Base-by-base conservation (phyloP, 129 eudicot genomes). In the Tagetes erecta region DNA sequence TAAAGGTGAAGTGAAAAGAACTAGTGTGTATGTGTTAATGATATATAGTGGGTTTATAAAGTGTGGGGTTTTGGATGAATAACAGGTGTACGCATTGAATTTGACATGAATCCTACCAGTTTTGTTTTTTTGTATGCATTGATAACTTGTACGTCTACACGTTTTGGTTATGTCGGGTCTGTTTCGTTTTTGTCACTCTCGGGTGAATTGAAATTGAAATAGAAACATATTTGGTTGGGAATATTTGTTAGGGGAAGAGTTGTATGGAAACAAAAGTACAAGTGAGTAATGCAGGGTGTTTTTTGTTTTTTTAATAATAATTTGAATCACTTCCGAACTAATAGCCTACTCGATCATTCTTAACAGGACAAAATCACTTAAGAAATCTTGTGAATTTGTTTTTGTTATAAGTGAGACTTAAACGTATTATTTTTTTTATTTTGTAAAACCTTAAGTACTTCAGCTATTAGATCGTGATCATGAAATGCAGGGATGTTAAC, bases 1-100 rank as follows among this genome's bases (percentile, higher is more conserved):
- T 44, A 5, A 57, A 57, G 14, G 8, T 74, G 52, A 3, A 55
- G 6, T 10, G 8, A 45, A 67, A 42, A 9, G 4, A 10, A 56
- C 39, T 44, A n/a, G 60, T 36, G 3, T 40, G 44, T 40, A 10
- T 45, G 41, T 8, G 78, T 53, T 45, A 58, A 27, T 69, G 69
- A 69, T 69, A 77, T 77, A 76, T 76, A 77, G 47, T 36, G 27
- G 33, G 20, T 36, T 76, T 49, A 46, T 62, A 35, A 8, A 59
- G 78, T 65, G 63, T 45, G 36, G 20, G 72, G 7, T 72, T 64
- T 72, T 35, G 13, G 5, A 53, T 66, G 36, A 44, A 40, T 47
- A 60, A 69, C 77, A 81, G 80, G 80, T 81, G 84, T 81, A 42
- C 76, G 72, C 77, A 77, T 69, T 76, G 81, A 76, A 37, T 37